phyloP scores from a whole-genome alignment of 2,329 filamentous ascomycete species.

The Ascocoryne sarcoides region DNA sequence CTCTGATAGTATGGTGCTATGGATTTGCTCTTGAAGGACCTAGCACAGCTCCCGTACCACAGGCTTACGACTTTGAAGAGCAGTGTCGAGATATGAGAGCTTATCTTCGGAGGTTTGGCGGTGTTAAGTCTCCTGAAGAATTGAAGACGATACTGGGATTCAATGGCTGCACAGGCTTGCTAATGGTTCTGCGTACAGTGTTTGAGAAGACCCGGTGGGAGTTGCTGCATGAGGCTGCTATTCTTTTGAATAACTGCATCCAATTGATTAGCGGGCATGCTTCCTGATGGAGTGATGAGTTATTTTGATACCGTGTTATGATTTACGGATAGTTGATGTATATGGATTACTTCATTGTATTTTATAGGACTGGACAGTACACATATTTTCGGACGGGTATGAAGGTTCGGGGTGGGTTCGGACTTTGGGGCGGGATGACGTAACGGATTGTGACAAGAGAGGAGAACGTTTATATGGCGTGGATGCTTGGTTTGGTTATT shows the following conservation, averaged over 20 bases:
- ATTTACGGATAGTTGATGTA: not conserved
- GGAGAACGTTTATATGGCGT: too few species aligned
- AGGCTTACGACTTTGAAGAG: constrained; percentile 48
- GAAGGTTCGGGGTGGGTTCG: too few species aligned
- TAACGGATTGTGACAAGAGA: too few species aligned
- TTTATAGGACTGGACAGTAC: too few species aligned
- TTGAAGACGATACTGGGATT: constrained; percentile 64
- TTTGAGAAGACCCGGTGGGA: constrained; percentile 86
- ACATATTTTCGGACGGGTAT: too few species aligned
- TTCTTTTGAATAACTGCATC: constrained; percentile 73
- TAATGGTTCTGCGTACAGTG: constrained; percentile 73
- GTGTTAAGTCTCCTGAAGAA: constrained; percentile 66
- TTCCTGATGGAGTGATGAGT: constrained; percentile 4
- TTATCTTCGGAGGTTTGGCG: constrained; percentile 66
- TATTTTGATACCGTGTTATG: not conserved
- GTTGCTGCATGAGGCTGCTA: constrained; percentile 77
- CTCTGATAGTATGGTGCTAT: constrained; percentile 90
- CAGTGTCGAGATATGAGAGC: constrained; percentile 69
- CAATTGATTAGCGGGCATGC: constrained; percentile 31
- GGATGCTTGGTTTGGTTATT: too few species aligned
- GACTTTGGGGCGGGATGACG: too few species aligned
- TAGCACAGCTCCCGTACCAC: constrained; percentile 38
- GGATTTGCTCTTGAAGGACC: constrained; percentile 84
- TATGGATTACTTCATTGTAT: constrained; percentile 2
- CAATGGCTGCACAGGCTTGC: constrained; percentile 72